Evolutionary conservation across 1,139 yeast genomes (phyloP), one percentile per base, ranked within the genome.

Genomic region (Suhomyces terraborum): DNA sequence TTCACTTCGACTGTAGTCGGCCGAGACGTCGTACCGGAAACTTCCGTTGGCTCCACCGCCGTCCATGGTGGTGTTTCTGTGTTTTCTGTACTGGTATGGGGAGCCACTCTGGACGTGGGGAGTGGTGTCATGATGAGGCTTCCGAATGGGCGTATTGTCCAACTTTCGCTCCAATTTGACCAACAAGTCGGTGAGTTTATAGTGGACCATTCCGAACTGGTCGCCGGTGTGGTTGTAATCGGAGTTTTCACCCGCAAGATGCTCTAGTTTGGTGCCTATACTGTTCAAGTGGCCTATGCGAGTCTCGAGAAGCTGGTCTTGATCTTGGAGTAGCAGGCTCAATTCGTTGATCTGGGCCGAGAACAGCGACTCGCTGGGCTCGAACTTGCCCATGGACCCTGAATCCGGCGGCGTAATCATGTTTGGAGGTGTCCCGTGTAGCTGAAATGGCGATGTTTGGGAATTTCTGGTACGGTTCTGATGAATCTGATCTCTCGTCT

Each of bases 261-360:
- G 8, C 4, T 19, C 34, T n/a, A 38, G 28, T 19, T 36, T 9
- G 33, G 26, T 13, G 43, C 37, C 18, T 17, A 25, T 32, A 8
- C 25, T 4, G 12, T 38, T 40, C 36, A 52, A 40, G 24, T 42
- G 40, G 8, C 38, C 13, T 12, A 44, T 38, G 12, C 49, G 45
- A 18, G 36, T 32, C 16, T 46, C 43, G 2, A 51, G 36, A 5
- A 49, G 34, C 22, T 24, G 21, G 8, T 46, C 49, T 25, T 42
- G 49, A 7, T 47, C 49, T 12, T 43, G 40, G 4, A 54, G 38
- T 27, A 54, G 42, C 31, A 32, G 40, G 30, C 48, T 46, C 40
- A 54, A 42, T 38, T 54, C 54, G 5, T 30, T 23, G 27, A 47
- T 38, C 22, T 42, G 41, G 4, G 19, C 12, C 3, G 39, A 13